phyloP scores from a whole-genome alignment of 2,329 filamentous ascomycete genomes.

The Penicillium hesseltinei region DNA sequence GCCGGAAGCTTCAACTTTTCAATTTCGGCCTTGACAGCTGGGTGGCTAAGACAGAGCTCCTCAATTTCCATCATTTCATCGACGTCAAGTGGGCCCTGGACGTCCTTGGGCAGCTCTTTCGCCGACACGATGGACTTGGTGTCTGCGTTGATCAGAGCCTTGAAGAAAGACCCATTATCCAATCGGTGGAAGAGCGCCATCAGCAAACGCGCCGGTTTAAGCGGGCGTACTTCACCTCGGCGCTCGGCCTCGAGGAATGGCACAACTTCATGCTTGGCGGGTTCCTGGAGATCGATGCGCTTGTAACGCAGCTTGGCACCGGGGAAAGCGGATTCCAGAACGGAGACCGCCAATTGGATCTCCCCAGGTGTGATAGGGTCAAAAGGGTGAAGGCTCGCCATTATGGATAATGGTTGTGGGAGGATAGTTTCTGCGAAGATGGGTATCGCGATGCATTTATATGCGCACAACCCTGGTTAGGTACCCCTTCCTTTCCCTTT shows the following conservation, averaged over 20 bases:
- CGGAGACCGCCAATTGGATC: constrained; percentile 40
- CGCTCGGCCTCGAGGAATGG: constrained; percentile 65
- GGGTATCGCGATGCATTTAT: constrained; percentile 12
- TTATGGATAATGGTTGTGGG: constrained; percentile 8
- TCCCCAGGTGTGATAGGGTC: constrained; percentile 42
- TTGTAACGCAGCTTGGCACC: constrained; percentile 54
- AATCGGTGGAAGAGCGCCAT: constrained; percentile 52
- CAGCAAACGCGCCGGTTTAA: constrained; percentile 51
- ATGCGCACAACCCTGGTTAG: neutral
- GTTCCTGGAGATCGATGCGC: constrained; percentile 65
- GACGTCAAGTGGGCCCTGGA: constrained; percentile 57
- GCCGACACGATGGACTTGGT: constrained; percentile 37
- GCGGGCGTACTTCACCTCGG: constrained; percentile 48
- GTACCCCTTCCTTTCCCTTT: constrained; percentile 6
- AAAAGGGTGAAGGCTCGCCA: constrained; percentile 38
- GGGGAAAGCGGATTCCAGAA: constrained; percentile 39
- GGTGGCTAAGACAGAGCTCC: constrained; percentile 55
- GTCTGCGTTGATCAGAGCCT: constrained; percentile 42
- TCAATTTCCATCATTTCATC: constrained; percentile 62
- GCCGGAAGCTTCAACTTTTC: constrained; percentile 59
- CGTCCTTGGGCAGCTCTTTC: constrained; percentile 48
- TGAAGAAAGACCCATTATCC: constrained; percentile 45
- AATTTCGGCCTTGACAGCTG: constrained; percentile 57
- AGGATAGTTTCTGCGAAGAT: neutral
- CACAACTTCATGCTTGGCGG: constrained; percentile 57